Evolutionary conservation across 129 eudicot species (phyloP), one percentile per base, ranked within the genome.

Genomic region (Sambucus nigra): DNA sequence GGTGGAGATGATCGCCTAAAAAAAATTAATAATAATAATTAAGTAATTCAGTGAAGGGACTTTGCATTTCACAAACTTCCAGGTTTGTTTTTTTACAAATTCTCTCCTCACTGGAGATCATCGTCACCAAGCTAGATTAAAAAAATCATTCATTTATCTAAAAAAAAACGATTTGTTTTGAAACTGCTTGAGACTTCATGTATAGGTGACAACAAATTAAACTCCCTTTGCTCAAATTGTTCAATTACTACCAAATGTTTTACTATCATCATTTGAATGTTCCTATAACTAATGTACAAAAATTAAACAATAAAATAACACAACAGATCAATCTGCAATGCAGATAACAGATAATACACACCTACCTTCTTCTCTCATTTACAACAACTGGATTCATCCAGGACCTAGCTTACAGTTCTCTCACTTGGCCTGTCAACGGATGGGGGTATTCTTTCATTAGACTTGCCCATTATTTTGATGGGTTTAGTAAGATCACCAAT

Each of bases 401-500:
- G 63, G 5, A 55, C 31, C 13, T 47, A 53, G 52, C 64, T 55
- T 48, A 51, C 47, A 24, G 46, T 29, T 46, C 19, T 60, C 10
- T 62, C 75, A 46, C 65, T 56, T 17, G 60, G 29, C 35, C 62
- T 70, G 26, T 52, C 71, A 26, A 31, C 9, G 35, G 58, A 33
- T 27, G 60, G 53, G 22, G 61, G 17, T 15, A 51, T n/a, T 51
- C 56, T 40, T 13, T 22, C 0, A 25, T 5, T 10, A 44, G 18
- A 33, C 39, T 35, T 72, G 19, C 49, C 46, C 81, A 81, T 74
- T 24, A 81, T 38, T 7, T 71, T 12, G 17, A 76, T 15, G 42
- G 84, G 93, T 53, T 78, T 79, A 20, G 53, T 76, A 41, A 67
- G 54, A 63, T 76, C 96, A 61, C 76, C 88, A 28, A 28, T 41